These are phyloP conservation scores for Fonsecaea pedrosoi DNA, from an alignment of 2,329 filamentous ascomycete species.

Conservation along the genomic window DNA sequence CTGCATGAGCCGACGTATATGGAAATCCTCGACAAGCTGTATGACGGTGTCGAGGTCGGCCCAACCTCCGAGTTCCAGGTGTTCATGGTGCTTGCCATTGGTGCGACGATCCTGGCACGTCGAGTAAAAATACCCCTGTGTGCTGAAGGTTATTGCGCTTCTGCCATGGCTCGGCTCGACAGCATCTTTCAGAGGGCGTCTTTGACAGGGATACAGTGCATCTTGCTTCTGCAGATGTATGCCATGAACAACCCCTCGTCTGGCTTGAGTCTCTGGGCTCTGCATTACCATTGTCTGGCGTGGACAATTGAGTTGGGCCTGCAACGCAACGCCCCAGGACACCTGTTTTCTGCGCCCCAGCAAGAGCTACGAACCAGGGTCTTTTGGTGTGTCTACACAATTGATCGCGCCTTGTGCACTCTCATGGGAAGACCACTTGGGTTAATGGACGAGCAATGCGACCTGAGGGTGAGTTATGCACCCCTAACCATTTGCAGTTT, in stretches of 20 bases:
- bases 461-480: slow-evolving; percentile 2
- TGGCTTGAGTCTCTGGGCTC: slow-evolving; percentile 11
- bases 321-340: slow-evolving; percentile 6
- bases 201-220: slow-evolving; percentile 6
- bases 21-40: neutral
- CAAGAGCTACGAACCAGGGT: slow-evolving; percentile 14
- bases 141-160: slow-evolving; percentile 15
- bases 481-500: neutral
- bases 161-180: slow-evolving; percentile 10
- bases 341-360: neutral
- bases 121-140: slow-evolving; percentile 10
- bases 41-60: slow-evolving; percentile 8
- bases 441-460: slow-evolving; percentile 12
- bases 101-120: slow-evolving; percentile 13
- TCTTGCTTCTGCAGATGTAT: slow-evolving; percentile 18
- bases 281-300: slow-evolving; percentile 16
- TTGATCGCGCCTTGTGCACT: slow-evolving; percentile 14
- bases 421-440: slow-evolving; percentile 14
- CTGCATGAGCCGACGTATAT: slow-evolving; percentile 4
- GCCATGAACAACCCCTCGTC: slow-evolving; percentile 11
- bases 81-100: slow-evolving; percentile 16
- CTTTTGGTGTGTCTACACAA: slow-evolving; percentile 13
- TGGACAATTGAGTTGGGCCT: slow-evolving; percentile 11
- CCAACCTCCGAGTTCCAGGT: slow-evolving; percentile 9
- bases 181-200: slow-evolving; percentile 4